Conservation (phyloP, 805 yeast species). For the Komagataella phaffii region DNA sequence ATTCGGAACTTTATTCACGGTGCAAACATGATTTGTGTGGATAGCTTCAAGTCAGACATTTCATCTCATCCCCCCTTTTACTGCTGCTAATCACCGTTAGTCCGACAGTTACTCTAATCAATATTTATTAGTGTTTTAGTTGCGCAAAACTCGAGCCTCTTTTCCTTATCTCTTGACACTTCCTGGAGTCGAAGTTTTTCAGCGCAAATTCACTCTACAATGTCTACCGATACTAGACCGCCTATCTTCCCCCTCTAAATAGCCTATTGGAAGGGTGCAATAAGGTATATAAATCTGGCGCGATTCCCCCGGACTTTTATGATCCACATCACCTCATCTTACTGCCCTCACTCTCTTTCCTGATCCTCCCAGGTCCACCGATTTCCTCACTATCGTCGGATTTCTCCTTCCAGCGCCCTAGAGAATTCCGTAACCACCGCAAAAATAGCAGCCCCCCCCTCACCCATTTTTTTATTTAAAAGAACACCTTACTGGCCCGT, state of each 20-base stretch:
- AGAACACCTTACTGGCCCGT: not conserved
- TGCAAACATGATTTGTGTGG: too few relatives aligned
- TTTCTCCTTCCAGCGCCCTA: not conserved
- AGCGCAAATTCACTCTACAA: not conserved
- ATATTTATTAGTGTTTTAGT: not conserved
- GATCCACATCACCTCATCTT: not conserved
- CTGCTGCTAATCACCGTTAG: not conserved
- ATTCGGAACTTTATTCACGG: too few relatives aligned
- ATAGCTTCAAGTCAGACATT: not conserved
- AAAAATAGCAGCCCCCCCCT: not conserved
- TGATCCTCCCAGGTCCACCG: constrained; percentile 1
- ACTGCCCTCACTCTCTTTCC: not conserved
- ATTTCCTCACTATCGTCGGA: not conserved
- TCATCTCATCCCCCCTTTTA: not conserved
- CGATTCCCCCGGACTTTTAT: not conserved
- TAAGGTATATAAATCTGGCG: not conserved
- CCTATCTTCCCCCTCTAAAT: not conserved
- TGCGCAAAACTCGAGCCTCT: not conserved
- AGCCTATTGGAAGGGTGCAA: not conserved
- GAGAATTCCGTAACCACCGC: not conserved
- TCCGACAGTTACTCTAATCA: not conserved
- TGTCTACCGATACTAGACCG: not conserved
- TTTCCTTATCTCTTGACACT: not conserved
- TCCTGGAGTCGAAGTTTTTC: not conserved
- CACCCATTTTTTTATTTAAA: not conserved